Base-by-base conservation (phyloP, 2,329 filamentous ascomycete genomes). In the Ophiosphaerella korrae region DNA sequence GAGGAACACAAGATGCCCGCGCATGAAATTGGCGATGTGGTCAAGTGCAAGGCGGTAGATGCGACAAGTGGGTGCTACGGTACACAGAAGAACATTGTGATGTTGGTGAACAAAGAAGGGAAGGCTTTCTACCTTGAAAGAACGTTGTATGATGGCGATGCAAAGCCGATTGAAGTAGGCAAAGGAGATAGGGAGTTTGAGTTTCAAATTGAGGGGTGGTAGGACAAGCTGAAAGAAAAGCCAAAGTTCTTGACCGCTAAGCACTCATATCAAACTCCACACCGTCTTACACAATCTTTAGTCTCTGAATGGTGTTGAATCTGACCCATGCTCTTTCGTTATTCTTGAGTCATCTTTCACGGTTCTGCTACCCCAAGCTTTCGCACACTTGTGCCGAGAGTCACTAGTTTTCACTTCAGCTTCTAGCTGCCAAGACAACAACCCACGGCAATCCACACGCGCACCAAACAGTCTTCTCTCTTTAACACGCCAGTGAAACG, bases 31-130 rank as follows among this genome's bases (percentile, higher is more conserved):
- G 76, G 78, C 16, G 68, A 74, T 45, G 60, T 78, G n/a, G 77
- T 76, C 24, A 70, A 72, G 52, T 62, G 66, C 7, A 70, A 64
- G 41, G 70, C 66, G 5, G 52, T 53, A 42, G 66, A 63, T 57
- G 72, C 58, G 73, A 80, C 64, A 56, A 76, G 73, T 48, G 82
- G 81, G 0, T 71, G 80, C 7, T 88, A 88, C 64, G 85, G 85
- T 0, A 88, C 85, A 2, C 83, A 86, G 64, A 85, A 84, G 68
- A 84, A 88, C 65, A 85, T 82, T 1, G 73, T 88, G 7, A 74
- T 88, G 2, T 68, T 88, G 12, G 83, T 86, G 16, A 75, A 80
- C 59, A 71, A 73, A 26, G 63, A 79, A n/a, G 83, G 83, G 2
- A 77, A 78, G 45, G 78, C 85, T 32, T 82, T 78, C n/a, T 88